Evolutionary conservation across 2,329 filamentous ascomycete genomes (phyloP).

Genomic region (Dendrostoma leiphaemia): DNA sequence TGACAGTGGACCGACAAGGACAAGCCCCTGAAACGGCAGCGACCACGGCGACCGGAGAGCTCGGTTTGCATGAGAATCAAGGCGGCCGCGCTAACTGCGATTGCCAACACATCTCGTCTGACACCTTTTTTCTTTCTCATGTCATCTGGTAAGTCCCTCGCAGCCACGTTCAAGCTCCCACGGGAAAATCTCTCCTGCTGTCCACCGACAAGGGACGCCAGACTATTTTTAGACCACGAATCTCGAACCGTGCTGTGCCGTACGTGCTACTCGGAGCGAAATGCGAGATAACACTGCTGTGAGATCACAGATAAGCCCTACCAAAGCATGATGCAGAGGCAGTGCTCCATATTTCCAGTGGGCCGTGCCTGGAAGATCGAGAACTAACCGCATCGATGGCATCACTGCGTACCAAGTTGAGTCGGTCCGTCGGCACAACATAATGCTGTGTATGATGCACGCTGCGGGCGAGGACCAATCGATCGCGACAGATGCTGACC

Average conservation of each 20-base stretch:
- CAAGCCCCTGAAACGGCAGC: conserved; percentile 10
- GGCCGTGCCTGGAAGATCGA: conserved; percentile 6
- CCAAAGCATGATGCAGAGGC: not conserved
- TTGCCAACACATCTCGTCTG: not conserved
- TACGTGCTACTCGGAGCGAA: not conserved
- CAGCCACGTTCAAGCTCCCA: too few species aligned
- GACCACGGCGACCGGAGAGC: not conserved
- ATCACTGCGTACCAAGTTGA: not conserved
- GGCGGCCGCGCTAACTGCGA: too few species aligned
- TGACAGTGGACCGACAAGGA: conserved; percentile 6
- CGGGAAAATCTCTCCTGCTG: too few species aligned
- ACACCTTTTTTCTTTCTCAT: too few species aligned
- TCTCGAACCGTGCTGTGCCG: not conserved
- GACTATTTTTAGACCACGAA: not conserved
- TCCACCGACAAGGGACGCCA: too few species aligned
- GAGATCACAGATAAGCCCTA: not conserved
- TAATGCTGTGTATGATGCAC: not conserved
- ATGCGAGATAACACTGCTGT: conserved; percentile 2
- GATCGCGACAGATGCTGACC: too few species aligned
- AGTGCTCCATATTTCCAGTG: not conserved
- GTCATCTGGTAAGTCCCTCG: too few species aligned
- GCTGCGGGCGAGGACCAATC: not conserved
- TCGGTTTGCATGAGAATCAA: not conserved
- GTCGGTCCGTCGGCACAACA: not conserved
- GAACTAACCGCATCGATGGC: not conserved